phyloP scores from a whole-genome alignment of 2,329 filamentous ascomycete genomes.

The Dactylellina drechsleri region DNA sequence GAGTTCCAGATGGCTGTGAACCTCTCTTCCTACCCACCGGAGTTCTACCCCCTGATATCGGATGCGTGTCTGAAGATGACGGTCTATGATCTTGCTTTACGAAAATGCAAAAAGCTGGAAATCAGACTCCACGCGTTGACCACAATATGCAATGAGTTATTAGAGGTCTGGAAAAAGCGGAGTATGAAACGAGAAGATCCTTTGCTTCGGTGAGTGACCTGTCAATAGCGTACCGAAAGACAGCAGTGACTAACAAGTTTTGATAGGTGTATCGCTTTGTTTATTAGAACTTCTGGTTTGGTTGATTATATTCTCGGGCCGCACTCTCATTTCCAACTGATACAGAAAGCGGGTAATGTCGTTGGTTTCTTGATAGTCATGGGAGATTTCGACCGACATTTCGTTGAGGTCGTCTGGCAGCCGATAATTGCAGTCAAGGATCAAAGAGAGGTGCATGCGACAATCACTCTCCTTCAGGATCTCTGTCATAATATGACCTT shows the following conservation, averaged over 20 bases:
- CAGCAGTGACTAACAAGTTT: constrained; percentile 9
- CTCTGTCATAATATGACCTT: constrained; percentile 57
- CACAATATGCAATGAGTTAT: constrained; percentile 76
- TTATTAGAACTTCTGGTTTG: constrained; percentile 75
- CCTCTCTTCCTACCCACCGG: constrained; percentile 31
- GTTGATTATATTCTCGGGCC: constrained; percentile 89
- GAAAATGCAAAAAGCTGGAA: constrained; percentile 64
- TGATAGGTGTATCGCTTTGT: constrained; percentile 70
- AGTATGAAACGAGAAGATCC: constrained; percentile 60
- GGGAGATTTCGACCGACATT: constrained; percentile 73
- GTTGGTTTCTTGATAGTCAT: constrained; percentile 87
- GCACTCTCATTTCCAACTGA: constrained; percentile 91
- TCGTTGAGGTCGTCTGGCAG: constrained; percentile 85
- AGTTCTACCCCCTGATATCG: constrained; percentile 45
- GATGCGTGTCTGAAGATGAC: constrained; percentile 49
- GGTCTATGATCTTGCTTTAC: constrained; percentile 46
- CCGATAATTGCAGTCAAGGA: constrained; percentile 84
- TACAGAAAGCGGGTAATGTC: constrained; percentile 81
- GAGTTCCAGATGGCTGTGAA: constrained; percentile 42
- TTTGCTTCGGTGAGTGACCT: constrained; percentile 58
- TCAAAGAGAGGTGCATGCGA: constrained; percentile 81
- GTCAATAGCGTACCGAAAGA: not conserved
- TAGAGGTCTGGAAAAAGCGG: constrained; percentile 71
- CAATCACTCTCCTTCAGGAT: constrained; percentile 72
- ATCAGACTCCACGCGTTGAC: constrained; percentile 81